Evolutionary conservation across 768 basidiomycete genomes (phyloP).

Genomic region (Calocybe gangraenosa): DNA sequence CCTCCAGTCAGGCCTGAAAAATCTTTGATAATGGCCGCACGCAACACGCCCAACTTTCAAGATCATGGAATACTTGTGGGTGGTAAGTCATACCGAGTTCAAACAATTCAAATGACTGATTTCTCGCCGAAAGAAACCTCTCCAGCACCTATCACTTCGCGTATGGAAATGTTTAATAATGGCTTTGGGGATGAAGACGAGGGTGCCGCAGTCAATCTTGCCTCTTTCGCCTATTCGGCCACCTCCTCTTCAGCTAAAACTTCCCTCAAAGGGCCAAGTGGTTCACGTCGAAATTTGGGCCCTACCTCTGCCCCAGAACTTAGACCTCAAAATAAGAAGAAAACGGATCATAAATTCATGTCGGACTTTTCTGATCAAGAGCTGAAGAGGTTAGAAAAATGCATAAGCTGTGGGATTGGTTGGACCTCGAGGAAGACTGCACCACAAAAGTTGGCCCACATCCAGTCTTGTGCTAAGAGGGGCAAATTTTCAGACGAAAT

Average conservation of each 20-base stretch:
- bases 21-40: no score
- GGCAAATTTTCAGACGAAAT: slow-evolving; percentile 50
- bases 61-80: no score
- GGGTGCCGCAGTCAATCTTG: slow-evolving; percentile 24
- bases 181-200: slow-evolving; percentile 23
- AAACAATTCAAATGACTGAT: no score
- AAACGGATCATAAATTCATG: slow-evolving; percentile 18
- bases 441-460: slow-evolving; percentile 61
- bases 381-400: slow-evolving; percentile 46
- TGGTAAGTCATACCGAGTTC: no score
- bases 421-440: slow-evolving; percentile 73
- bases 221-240: slow-evolving; percentile 36
- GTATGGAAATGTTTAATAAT: slow-evolving; percentile 1
- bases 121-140: no score
- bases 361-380: slow-evolving; percentile 42
- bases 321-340: slow-evolving; percentile 12
- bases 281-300: slow-evolving; percentile 15
- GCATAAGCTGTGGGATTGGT: slow-evolving; percentile 56
- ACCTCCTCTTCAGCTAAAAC: slow-evolving; percentile 8
- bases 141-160: no score
- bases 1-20: no score
- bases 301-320: no score
- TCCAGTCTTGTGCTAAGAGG: slow-evolving; percentile 67
- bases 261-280: background rate
- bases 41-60: no score